phyloP scores from a whole-genome alignment of 192 early-diverging fungal species.

The Jimgerdemannia flammicorona region DNA sequence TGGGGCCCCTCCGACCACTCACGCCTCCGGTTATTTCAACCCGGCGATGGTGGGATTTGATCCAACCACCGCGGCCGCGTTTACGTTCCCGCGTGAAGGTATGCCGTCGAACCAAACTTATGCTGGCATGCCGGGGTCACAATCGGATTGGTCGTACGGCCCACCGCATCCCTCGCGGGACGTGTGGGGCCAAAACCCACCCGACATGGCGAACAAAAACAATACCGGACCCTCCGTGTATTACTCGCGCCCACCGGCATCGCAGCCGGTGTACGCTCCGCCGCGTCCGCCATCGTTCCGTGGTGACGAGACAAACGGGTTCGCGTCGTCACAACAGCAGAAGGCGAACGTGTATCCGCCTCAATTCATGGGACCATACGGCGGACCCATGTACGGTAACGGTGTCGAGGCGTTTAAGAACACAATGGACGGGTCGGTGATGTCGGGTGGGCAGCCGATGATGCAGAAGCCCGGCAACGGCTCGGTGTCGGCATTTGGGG shows the following conservation, averaged over 20 bases:
- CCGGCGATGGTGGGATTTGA: background rate
- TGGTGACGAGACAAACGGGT: no score
- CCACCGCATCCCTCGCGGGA: background rate
- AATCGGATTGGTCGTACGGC: background rate
- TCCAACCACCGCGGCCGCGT: background rate
- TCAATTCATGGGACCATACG: no score
- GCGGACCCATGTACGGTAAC: background rate
- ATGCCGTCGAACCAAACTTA: background rate
- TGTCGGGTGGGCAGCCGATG: background rate
- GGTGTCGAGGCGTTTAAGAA: background rate
- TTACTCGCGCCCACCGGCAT: background rate
- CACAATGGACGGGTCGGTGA: background rate
- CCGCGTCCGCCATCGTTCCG: no score
- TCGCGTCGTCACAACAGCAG: no score
- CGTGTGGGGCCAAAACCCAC: background rate
- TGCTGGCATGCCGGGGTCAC: background rate
- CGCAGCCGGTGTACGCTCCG: background rate
- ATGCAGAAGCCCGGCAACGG: background rate
- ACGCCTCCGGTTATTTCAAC: background rate
- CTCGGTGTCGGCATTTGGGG: background rate
- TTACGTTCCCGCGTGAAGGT: background rate
- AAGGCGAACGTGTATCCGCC: no score
- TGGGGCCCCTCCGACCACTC: background rate
- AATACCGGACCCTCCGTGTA: background rate
- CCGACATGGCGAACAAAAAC: background rate